A percentile compares a stretch with the other conserved stretches of the same genome.
These are phyloP conservation scores for Penicillium sp. DNA, from an alignment of 2,329 filamentous ascomycete genomes.

Conservation along the genomic window DNA sequence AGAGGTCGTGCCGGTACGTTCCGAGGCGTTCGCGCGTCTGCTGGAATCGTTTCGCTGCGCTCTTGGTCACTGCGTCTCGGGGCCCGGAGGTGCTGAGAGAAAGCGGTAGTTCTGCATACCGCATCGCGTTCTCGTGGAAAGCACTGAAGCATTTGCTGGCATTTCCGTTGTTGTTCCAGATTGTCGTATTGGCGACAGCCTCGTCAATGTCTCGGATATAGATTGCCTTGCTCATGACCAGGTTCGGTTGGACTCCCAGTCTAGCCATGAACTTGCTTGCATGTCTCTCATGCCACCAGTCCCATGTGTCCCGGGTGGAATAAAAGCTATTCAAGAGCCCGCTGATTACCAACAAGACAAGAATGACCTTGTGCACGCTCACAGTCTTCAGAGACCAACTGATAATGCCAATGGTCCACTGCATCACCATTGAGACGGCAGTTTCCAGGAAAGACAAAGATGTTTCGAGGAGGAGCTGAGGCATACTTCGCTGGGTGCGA, in stretches of 20 bases:
- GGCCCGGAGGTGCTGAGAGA: conserved; percentile 27
- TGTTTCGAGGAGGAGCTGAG: conserved; percentile 67
- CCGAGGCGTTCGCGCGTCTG: conserved; percentile 79
- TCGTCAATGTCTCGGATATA: conserved; percentile 77
- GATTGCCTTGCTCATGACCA: conserved; percentile 77
- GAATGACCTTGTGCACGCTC: conserved; percentile 68
- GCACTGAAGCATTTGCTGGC: conserved; percentile 42
- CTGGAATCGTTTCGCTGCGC: conserved; percentile 57
- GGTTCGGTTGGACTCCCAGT: conserved; percentile 73
- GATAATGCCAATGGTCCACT: conserved; percentile 66
- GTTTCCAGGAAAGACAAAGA: conserved; percentile 70
- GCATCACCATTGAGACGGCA: conserved; percentile 68
- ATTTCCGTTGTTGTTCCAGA: conserved; percentile 26
- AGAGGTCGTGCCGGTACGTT: conserved; percentile 77
- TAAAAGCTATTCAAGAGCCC: conserved; percentile 68
- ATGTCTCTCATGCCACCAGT: conserved; percentile 81
- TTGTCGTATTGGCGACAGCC: conserved; percentile 45
- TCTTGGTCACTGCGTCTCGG: conserved; percentile 30
- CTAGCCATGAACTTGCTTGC: conserved; percentile 75
- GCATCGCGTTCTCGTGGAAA: conserved; percentile 41
- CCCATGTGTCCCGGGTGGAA: conserved; percentile 65
- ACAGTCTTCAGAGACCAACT: conserved; percentile 63
- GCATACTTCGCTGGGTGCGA: conserved; percentile 58
- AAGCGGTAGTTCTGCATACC: conserved; percentile 30
- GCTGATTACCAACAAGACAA: conserved; percentile 65